Evolutionary conservation across 495 filamentous ascomycete genomes (phyloP), one percentile per base, ranked within the genome.

Genomic region (Hypoxylon perforatum): DNA sequence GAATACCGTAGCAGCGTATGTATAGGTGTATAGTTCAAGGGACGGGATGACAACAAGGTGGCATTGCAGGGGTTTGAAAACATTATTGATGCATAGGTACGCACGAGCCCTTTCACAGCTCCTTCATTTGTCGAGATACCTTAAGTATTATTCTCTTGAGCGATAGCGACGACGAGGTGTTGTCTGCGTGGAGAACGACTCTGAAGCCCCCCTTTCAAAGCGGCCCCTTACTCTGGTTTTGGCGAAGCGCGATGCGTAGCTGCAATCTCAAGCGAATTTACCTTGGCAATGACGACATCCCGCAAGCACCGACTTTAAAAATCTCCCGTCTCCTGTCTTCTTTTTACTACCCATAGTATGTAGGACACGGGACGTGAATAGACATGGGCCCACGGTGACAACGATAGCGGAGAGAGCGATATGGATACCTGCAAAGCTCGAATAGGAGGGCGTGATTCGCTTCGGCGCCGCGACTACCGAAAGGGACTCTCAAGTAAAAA

Each of bases 381-480:
- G 50, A 36, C 36, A 56, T 18, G 48, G 36, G 36, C 30, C n/a
- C n/a, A 56, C 23, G 17, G 47, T 53, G 22, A 41, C 39, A 57
- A 11, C 22, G 30, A n/a, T 44, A 60, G 56, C 56, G 56, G 63
- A 28, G 42, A 50, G 45, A 8, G 15, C n/a, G n/a, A n/a, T n/a
- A 50, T 47, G 22, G 21, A n/a, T 33, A 46, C 22, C 7, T 22
- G 17, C 23, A 50, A 23, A 48, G 54, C 30, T 59, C 33, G 41
- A 65, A 56, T 53, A 35, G 23, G 22, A 30, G 12, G 54, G n/a
- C 14, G 18, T 2, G 30, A n/a, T 59, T 49, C 56, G 22, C 45
- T 49, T 60, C 50, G 25, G 50, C 44, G 49, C 49, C 50, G 50
- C 50, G 36, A 50, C 44, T 66, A 55, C 56, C 63, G 36, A 51